Base-by-base conservation (phyloP, 352 stramenopile species). In the Globisporangium carolinianum region DNA sequence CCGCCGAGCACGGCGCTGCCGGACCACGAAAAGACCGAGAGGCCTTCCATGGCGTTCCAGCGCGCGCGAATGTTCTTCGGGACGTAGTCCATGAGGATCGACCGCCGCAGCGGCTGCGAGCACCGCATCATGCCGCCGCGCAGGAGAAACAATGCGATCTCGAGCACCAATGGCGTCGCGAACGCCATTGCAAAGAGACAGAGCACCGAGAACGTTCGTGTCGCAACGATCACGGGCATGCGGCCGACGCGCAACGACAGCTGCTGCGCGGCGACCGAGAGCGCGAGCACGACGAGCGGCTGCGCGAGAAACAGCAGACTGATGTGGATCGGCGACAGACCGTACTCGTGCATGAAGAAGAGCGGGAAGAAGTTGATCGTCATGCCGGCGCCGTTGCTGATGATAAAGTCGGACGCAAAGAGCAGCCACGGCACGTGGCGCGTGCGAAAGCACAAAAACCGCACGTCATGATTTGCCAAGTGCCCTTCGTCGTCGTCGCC, bases 291-390 rank as follows among this genome's bases (percentile, higher is more conserved):
- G 11, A 92, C 41, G 18, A 92, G 63, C 12, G 82, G 82, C 58
- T 90, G 82, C 14, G 67, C 66, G 54, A 87, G 65, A 62, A 89
- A 92, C 5, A 92, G 64, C 38, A 73, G 55, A 38, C 71, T 88
- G 35, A 92, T 73, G 48, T 89, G 75, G 54, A 89, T 89, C 17
- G 82, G 82, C 35, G 82, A 77, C 37, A 92, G 68, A 6, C 71
- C 71, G 65, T 92, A 90, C 56, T 92, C 79, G 37, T 87, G 67
- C 64, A 84, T 86, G 61, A 92, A 92, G 57, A 92, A 92, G 2
- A 92, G 62, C 36, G 82, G 82, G 68, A 92, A 92, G 57, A 92
- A 92, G 55, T 87, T 88, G 65, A 90, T 87, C 0, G 79, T 90
- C 82, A 92, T 92, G 55, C 82, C 82, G 5, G 82, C 82, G 43